phyloP scores from a whole-genome alignment of 192 early-diverging fungal species.

The Allomyces macrogynus region DNA sequence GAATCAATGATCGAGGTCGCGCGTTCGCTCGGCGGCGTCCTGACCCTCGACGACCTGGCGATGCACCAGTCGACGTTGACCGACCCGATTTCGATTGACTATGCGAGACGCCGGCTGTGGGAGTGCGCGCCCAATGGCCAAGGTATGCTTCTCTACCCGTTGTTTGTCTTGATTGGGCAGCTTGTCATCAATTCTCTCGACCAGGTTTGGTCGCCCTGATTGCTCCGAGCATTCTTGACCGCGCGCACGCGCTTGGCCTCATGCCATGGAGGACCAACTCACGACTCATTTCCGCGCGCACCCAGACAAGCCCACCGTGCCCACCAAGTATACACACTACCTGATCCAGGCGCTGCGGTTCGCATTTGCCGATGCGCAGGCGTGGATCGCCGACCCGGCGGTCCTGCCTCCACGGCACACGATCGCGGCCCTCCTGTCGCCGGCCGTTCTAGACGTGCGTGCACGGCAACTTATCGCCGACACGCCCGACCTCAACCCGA shows the following conservation, averaged over 20 bases:
- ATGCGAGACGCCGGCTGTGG: slow-evolving; percentile 30
- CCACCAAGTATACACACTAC: slow-evolving; percentile 41
- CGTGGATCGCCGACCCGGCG: slow-evolving; percentile 44
- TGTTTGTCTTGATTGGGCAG: not conserved
- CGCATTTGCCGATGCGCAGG: slow-evolving; percentile 57
- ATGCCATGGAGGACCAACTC: slow-evolving; percentile 19
- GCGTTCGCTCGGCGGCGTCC: slow-evolving; percentile 27
- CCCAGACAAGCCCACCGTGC: not conserved
- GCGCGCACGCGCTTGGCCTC: slow-evolving; percentile 18
- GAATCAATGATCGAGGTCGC: slow-evolving; percentile 37
- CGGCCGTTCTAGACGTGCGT: not conserved
- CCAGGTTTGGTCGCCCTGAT: slow-evolving; percentile 38
- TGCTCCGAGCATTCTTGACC: slow-evolving; percentile 41
- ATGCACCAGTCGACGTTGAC: slow-evolving; percentile 25
- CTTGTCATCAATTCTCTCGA: not conserved
- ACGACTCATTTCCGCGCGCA: slow-evolving; percentile 5
- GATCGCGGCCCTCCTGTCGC: not conserved
- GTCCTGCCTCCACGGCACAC: slow-evolving; percentile 1
- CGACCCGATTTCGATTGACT: slow-evolving; percentile 40
- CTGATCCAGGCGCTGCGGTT: slow-evolving; percentile 45
- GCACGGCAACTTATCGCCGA: not conserved
- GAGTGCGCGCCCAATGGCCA: slow-evolving; percentile 62
- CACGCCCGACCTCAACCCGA: not conserved
- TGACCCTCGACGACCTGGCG: slow-evolving; percentile 43
- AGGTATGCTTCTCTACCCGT: slow-evolving; percentile 6